A percentile compares a stretch with the other conserved stretches of the same genome.
Evolutionary conservation across 169 alveolate genomes (phyloP).

Genomic region (Cryptosporidium parvum): DNA sequence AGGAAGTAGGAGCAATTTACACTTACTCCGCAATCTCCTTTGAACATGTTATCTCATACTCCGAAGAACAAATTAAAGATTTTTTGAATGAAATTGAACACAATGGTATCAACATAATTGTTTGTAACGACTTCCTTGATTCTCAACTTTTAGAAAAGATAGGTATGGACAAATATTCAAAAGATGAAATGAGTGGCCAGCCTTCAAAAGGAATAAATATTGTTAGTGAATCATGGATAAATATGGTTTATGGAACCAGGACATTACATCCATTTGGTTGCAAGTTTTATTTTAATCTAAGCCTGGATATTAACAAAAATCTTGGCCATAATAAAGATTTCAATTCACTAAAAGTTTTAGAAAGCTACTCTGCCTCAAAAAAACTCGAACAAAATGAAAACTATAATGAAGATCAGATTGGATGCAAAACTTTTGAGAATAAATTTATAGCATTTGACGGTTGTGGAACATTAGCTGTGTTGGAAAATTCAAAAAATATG

Average conservation of each 20-base stretch:
- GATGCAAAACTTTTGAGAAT: not conserved
- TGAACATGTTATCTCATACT: conserved; percentile 9
- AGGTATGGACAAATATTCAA: not conserved
- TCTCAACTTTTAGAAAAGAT: not conserved
- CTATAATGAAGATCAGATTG: not conserved
- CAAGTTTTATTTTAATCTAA: conserved; percentile 17
- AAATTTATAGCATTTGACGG: not conserved
- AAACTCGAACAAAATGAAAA: not conserved
- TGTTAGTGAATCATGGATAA: conserved; percentile 62
- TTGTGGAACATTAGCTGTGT: not conserved
- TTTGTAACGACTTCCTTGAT: conserved; percentile 39
- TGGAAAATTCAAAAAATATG: not conserved
- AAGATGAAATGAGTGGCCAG: not conserved
- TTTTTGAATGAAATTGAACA: not conserved
- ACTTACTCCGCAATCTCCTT: not conserved
- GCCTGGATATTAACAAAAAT: not conserved
- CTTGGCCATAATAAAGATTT: not conserved
- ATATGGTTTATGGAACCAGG: conserved; percentile 71
- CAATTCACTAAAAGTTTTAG: not conserved
- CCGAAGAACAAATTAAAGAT: not conserved
- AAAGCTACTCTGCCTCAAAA: not conserved
- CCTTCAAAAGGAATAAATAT: not conserved
- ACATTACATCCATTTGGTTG: conserved; percentile 60
- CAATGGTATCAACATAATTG: not conserved
- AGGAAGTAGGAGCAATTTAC: conserved; percentile 47